A percentile compares a stretch with the other conserved stretches of the same genome.
phyloP scores from a whole-genome alignment of 2,329 filamentous ascomycete genomes.

The Pezicula neosporulosa region DNA sequence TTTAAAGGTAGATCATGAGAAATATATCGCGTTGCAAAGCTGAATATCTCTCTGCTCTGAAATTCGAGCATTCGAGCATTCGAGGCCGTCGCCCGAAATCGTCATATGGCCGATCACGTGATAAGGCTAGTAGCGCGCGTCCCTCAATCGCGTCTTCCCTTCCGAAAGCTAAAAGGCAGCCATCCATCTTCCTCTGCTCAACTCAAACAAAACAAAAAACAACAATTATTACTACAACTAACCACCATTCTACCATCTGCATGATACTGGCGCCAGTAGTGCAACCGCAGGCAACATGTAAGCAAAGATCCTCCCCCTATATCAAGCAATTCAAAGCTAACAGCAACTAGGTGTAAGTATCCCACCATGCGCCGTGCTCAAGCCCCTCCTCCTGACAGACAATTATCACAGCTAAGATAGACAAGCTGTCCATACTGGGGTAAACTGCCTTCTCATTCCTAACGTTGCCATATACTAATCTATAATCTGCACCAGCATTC shows the following conservation, averaged over 20 bases:
- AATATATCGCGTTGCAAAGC: too few relatives aligned
- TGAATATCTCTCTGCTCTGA: too few relatives aligned
- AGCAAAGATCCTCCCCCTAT: background rate
- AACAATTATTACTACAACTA: background rate
- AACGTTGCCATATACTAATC: background rate
- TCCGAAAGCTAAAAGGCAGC: too few relatives aligned
- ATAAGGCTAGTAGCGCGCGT: too few relatives aligned
- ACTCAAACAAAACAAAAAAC: background rate
- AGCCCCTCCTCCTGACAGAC: background rate
- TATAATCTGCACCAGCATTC: conserved; percentile 47
- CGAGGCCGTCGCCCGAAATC: too few relatives aligned
- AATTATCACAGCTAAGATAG: conserved; percentile 68
- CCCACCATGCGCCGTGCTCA: background rate
- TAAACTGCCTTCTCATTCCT: conserved; percentile 26
- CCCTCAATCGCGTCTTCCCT: too few relatives aligned
- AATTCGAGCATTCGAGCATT: too few relatives aligned
- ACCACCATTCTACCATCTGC: background rate
- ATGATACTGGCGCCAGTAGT: background rate
- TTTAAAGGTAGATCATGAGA: background rate
- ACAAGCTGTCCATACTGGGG: conserved; percentile 84
- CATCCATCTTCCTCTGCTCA: background rate
- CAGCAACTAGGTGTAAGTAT: background rate
- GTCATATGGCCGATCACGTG: too few relatives aligned
- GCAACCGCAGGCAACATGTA: background rate
- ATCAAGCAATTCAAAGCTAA: background rate